phyloP scores from a whole-genome alignment of 1,284 basidiomycete species.

The Apiotrichum mycotoxinovorans region DNA sequence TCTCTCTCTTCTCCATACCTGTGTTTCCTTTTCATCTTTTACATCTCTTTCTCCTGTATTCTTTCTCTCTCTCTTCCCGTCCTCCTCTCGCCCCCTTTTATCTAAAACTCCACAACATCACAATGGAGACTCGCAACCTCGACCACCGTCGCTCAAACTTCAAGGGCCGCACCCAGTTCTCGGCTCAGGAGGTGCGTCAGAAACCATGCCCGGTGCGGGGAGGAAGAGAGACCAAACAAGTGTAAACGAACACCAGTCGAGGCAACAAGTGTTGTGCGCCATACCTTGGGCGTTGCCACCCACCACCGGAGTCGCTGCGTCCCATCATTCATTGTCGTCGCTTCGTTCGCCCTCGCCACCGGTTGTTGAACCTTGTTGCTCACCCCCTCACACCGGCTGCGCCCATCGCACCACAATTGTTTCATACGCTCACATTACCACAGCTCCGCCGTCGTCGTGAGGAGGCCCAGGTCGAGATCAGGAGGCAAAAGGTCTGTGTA shows the following conservation, averaged over 20 bases:
- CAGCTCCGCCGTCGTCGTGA: constrained; percentile 84
- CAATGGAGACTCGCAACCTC: constrained; percentile 41
- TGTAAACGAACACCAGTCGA: too few species aligned
- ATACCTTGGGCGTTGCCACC: too few species aligned
- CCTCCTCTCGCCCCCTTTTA: background rate
- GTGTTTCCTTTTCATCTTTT: background rate
- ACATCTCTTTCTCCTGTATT: background rate
- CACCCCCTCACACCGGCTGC: background rate
- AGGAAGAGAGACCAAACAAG: too few species aligned
- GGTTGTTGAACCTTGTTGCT: background rate
- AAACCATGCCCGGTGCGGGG: too few species aligned
- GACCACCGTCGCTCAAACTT: constrained; percentile 50
- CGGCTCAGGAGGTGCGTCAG: constrained; percentile 45
- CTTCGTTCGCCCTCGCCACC: background rate
- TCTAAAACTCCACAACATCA: background rate
- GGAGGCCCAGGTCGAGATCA: constrained; percentile 95
- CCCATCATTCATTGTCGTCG: too few species aligned
- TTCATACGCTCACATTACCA: constrained; percentile 15
- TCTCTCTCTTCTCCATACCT: background rate
- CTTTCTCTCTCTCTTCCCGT: background rate
- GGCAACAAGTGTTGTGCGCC: too few species aligned
- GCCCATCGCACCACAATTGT: background rate
- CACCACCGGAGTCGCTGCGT: too few species aligned
- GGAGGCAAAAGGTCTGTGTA: constrained; percentile 68
- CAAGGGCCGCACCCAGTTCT: constrained; percentile 52